Base-by-base conservation (phyloP, 176 grass and related monocot species). In the Rhynchospora tenuis region DNA sequence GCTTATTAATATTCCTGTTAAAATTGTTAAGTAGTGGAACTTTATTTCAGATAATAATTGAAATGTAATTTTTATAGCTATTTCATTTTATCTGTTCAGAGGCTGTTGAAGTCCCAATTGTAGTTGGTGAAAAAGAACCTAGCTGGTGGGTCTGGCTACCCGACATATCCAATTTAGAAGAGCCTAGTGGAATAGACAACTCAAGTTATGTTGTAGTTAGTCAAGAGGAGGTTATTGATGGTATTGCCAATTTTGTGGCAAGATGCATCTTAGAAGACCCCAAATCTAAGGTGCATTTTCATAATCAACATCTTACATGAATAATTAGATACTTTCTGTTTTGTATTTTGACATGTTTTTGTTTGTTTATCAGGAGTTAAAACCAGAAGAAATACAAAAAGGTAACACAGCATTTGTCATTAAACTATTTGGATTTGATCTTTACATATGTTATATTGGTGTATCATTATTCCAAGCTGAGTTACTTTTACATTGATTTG, bases 231-330 rank as follows among this genome's bases (percentile, higher is more conserved):
- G 89, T 98, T 14, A 83, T 98, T 24, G 96, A 98, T 86, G 91
- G 91, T 59, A 87, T 98, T 69, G 89, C 95, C 13, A 87, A 87
- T 73, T 98, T 93, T 82, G 80, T 98, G 66, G 92, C 92, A 68
- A 93, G 87, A 86, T 98, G 95, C 84, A 98, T 98, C 83, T 73
- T 98, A 46, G 92, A 98, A 91, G 88, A 93, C 87, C 91, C 90
- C 43, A 89, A 95, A 69, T 98, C 92, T 69, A 94, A 94, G 87
- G 95, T 94, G 85, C 77, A 42, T 72, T 78, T n/a, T 89, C 63
- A 75, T 76, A 43, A 60, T 50, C 23, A 33, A 6, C 43, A 68
- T 26, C 60, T 59, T 85, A 58, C 2, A 16, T 60, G 57, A 45
- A 12, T 62, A 75, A 88, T 31, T 29, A 67, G 48, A 24, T 85